Base-by-base conservation (phyloP, 2,329 filamentous ascomycete genomes). In the Aspergillus awamori region DNA sequence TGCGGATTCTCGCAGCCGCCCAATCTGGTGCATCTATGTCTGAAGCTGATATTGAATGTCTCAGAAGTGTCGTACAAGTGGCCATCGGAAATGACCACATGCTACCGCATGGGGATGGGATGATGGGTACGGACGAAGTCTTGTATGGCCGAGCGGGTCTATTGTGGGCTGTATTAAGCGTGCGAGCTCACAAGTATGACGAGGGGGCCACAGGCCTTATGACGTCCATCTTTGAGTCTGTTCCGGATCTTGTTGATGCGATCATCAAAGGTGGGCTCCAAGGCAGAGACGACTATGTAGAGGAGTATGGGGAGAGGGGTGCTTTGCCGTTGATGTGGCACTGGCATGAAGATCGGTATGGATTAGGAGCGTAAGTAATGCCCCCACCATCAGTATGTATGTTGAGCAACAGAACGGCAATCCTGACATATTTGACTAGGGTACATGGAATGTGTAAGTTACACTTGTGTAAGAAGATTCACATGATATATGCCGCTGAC, bases 301-400 rank as follows among this genome's bases (percentile, higher is more conserved):
- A 72, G n/a, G 65, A 68, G 20, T 57, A 77, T 57, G 74, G 74
- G 39, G 60, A 69, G 3, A 51, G 70, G 36, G 65, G 71, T 36
- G 69, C 73, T 6, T 65, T 79, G 55, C 76, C 76, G 10, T 61
- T 80, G 56, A 79, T 79, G 77, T 80, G 77, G 70, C 64, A 69
- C 13, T 79, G 76, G 73, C 70, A 70, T 67, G 72, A 76, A 60
- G 70, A 65, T 3, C 65, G 72, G 53, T 78, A 75, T 59, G 70
- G 70, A 45, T 67, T 77, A 38, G 77, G 77, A 64, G 70, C 74
- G 76, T 78, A 54, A 74, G 76, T 74, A 5, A 47, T 24, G 22
- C 24, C 24, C 15, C 8, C 38, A 2, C 17, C 3, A 15, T 28
- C 8, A 8, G 6, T 8, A n/a, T 8, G 8, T 20, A 15, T 51